Evolutionary conservation across 306 rosid genomes (phyloP), one percentile per base, ranked within the genome.

Genomic region (Corylus americana): DNA sequence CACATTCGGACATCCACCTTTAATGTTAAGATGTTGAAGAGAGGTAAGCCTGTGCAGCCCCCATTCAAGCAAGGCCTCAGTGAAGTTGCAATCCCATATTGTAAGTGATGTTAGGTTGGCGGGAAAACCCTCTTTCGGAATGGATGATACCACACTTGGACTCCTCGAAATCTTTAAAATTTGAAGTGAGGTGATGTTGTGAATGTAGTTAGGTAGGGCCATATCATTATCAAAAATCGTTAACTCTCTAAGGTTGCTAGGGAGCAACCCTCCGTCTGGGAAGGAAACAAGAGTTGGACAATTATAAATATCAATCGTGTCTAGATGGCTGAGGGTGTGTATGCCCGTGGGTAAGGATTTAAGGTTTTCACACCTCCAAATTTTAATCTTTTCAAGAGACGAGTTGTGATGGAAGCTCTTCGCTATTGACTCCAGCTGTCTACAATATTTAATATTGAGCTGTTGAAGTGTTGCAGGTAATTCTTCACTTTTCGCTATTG

Each of bases 291-390:
- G 73, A 22, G 16, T 62, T 51, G 75, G 71, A 39, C 81, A 82
- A 2, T 4, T 9, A 49, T 0, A 0, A 63, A 82, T 64, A 8
- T 10, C 0, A 71, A 82, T 29, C 7, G 9, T 7, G 7, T 48
- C 12, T 31, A 82, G 68, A 49, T 29, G n/a, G 54, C 8, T 11
- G 35, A 78, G 82, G 70, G 18, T 42, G 22, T 78, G 61, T 20
- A 78, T 18, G 37, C 72, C 82, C 14, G 45, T 37, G 39, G 82
- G 72, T n/a, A 78, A 50, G 63, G 72, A 47, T 44, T 29, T 11
- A 55, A 76, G 53, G 13, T 11, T 76, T 2, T 6, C 1, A 17
- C 79, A 63, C 0, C 0, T 0, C 0, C 0, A 6, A 0, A 67
- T 53, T 0, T 0, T 0, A 7, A 77, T 48, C 6, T 18, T 2